These are phyloP conservation scores for Xylariaceae sp. DNA, from an alignment of 2,329 filamentous ascomycete species.

Conservation along the genomic window DNA sequence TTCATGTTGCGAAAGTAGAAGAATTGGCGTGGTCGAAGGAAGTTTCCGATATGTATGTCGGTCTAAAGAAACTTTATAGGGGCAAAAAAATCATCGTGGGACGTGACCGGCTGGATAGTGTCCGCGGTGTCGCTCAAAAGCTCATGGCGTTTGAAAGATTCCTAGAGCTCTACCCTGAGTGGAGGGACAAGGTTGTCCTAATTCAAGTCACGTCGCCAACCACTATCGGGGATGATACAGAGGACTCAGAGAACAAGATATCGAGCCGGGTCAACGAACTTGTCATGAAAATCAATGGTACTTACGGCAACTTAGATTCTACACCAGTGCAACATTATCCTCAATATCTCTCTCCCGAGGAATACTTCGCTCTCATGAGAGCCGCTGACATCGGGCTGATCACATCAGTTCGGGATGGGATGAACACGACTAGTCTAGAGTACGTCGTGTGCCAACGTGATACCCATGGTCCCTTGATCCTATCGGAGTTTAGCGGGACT, in stretches of 20 bases:
- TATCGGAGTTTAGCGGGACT: conserved; percentile 96
- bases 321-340: conserved; percentile 93
- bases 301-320: conserved; percentile 84
- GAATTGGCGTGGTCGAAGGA: conserved; percentile 71
- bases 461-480: conserved; percentile 82
- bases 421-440: conserved; percentile 96
- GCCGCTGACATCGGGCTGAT: conserved; percentile 91
- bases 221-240: conserved; percentile 75
- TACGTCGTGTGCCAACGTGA: conserved; percentile 93
- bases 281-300: conserved; percentile 88
- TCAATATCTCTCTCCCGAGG: conserved; percentile 84
- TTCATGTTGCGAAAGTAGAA: conserved; percentile 82
- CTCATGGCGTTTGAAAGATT: conserved; percentile 93
- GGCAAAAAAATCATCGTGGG: conserved; percentile 95
- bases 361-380: conserved; percentile 93
- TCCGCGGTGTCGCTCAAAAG: conserved; percentile 93
- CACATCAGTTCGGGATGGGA: conserved; percentile 92
- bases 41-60: conserved; percentile 71
- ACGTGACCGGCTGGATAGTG: conserved; percentile 89
- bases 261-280: conserved; percentile 88
- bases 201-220: conserved; percentile 94
- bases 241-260: conserved; percentile 77
- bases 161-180: conserved; percentile 86
- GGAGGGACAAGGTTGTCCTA: conserved; percentile 87
- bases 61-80: conserved; percentile 76